Base-by-base conservation (phyloP, 1,139 yeast genomes). In the Pichia sp. region DNA sequence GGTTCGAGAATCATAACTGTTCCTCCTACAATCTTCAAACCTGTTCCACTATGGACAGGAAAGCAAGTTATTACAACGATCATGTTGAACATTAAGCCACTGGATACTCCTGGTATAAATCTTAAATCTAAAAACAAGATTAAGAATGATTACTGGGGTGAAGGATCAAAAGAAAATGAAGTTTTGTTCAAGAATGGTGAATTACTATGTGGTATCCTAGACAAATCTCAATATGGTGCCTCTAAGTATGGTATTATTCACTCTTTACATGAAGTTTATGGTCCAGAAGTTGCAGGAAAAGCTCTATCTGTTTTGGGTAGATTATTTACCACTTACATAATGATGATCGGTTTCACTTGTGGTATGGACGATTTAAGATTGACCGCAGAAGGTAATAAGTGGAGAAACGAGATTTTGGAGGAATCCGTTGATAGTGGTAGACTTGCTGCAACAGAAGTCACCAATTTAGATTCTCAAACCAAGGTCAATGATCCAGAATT, bases 341-440 rank as follows among this genome's bases (percentile, higher is more conserved):
- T 87, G 80, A 79, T 83, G 74, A 86, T 89, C 53, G 99, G 96
- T 2, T 87, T 95, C 66, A 93, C 99, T 9, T 95, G 99, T 83
- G 99, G 99, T 79, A 95, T 95, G 99, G 99, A 95, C 68, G 99
- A 95, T 72, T 78, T 95, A 69, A 83, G 96, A 68, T 79, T 95
- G 62, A 93, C 98, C 23, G 81, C 72, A 6, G 96, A 89, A 62
- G 99, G 99, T 67, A 91, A 95, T 68, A 67, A 75, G 55, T 85
- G 96, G 95, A 83, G 99, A 76, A 73, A 74, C 21, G 95, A 89
- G 50, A 87, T 93, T 57, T 77, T 95, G 68, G 74, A 79, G 60
- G 82, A 83, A 59, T 84, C 96, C 22, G 79, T 78, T 51, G 95
- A 87, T 63, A 84, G 83, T 55, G 99, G 99, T 65, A 80, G 95